A percentile compares a stretch with the other conserved stretches of the same genome.
These are phyloP conservation scores for Globisporangium cystogenes DNA, from an alignment of 352 stramenopile species.

Conservation along the genomic window DNA sequence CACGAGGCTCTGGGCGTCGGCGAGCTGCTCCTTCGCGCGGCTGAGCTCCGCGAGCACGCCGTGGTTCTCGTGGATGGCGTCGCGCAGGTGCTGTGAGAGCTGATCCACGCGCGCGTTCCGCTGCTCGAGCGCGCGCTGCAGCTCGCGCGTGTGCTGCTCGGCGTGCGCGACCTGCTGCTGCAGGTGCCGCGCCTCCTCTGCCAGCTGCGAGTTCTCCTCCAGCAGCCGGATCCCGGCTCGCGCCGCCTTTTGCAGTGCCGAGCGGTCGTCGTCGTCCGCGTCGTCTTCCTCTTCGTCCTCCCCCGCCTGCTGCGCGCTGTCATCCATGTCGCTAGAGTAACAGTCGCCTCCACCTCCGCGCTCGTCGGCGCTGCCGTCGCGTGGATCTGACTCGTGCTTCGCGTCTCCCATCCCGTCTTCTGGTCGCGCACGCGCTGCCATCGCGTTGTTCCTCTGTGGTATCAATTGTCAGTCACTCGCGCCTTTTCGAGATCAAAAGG, in stretches of 20 bases:
- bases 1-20: constrained; percentile 19
- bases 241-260: constrained; percentile 50
- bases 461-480: too few relatives aligned
- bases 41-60: constrained; percentile 37
- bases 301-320: constrained; percentile 7
- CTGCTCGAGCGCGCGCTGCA: constrained; percentile 32
- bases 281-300: constrained; percentile 15
- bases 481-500: not conserved
- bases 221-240: constrained; percentile 60
- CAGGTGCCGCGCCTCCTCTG: constrained; percentile 47
- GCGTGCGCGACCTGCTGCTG: constrained; percentile 30
- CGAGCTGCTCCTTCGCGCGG: constrained; percentile 28
- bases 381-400: not conserved
- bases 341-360: not conserved
- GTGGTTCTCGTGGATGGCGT: constrained; percentile 60
- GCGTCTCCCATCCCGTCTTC: not conserved
- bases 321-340: too few relatives aligned
- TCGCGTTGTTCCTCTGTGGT: not conserved
- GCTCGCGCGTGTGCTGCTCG: constrained; percentile 29
- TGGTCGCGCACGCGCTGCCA: not conserved
- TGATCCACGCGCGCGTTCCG: constrained; percentile 31
- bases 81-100: constrained; percentile 36
- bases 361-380: too few relatives aligned
- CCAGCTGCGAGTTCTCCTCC: constrained; percentile 65
- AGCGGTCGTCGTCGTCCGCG: constrained; percentile 23